phyloP scores from a whole-genome alignment of 192 early-diverging fungal species.

The Gonapodya sp. region DNA sequence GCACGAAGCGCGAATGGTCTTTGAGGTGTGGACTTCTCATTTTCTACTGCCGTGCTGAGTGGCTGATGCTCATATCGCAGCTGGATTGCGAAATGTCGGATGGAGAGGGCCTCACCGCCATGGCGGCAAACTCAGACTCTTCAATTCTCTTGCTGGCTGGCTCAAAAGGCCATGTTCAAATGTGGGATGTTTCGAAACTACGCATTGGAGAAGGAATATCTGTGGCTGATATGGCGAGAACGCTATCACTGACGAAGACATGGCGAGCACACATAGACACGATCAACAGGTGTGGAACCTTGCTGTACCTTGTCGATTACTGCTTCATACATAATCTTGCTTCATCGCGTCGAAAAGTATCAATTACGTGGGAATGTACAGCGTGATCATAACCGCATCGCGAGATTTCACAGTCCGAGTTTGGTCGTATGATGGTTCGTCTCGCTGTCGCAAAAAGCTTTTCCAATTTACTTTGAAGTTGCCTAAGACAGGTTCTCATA shows the following conservation, averaged over 20 bases:
- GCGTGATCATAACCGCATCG: slow-evolving; percentile 13
- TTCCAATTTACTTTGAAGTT: not conserved
- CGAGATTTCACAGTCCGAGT: not conserved
- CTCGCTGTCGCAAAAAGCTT: not conserved
- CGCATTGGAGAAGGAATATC: not conserved
- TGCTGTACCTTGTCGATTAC: too few relatives aligned
- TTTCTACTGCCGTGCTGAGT: not conserved
- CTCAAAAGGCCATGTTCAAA: slow-evolving; percentile 35
- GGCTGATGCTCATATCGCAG: too few relatives aligned
- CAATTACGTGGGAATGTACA: slow-evolving; percentile 5
- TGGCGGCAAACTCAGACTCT: slow-evolving; percentile 29
- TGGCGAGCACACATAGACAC: slow-evolving; percentile 12
- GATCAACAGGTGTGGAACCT: not conserved
- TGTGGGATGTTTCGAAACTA: slow-evolving; percentile 15
- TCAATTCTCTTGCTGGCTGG: slow-evolving; percentile 35
- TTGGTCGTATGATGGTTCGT: not conserved
- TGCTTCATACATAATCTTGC: slow-evolving; percentile 22
- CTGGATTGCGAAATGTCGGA: slow-evolving; percentile 35
- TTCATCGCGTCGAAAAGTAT: not conserved
- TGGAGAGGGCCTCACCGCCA: slow-evolving; percentile 39
- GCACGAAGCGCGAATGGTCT: slow-evolving; percentile 33
- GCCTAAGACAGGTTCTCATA: slow-evolving; percentile 4
- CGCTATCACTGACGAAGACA: not conserved
- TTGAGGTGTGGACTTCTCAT: slow-evolving; percentile 28
- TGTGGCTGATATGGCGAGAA: not conserved